Base-by-base conservation (phyloP, 2,329 filamentous ascomycete species). In the Fusarium sororula region DNA sequence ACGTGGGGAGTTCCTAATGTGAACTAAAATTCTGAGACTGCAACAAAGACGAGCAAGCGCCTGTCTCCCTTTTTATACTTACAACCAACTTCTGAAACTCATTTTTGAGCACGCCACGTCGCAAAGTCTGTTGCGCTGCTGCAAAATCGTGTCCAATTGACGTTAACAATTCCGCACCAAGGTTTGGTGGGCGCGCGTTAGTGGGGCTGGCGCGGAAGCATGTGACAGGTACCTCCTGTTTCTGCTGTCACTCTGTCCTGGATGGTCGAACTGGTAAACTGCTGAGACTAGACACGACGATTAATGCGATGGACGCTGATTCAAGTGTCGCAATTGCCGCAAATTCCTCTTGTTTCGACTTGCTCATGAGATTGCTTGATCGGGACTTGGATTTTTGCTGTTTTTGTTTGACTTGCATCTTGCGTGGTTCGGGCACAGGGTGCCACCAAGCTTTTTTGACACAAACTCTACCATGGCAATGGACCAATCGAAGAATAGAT, bases 351-450 rank as follows among this genome's bases (percentile, higher is more conserved):
- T 24, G 5, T 28, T 28, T 1, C 1, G 28, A 20, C 6, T 20
- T 37, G 8, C 1, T 24, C 14, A 13, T 4, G 18, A 12, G 18
- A 0, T 30, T n/a, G 13, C 6, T 26, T 24, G 28, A 6, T 1
- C 0, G 1, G 7, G 28, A 17, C 3, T 3, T 1, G 10, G 22
- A 37, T 9, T 42, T 35, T 44, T 18, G n/a, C 22, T 17, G 18
- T 7, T 44, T 56, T 37, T 61, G 6, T 39, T 39, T 8, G 12
- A 22, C 13, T 55, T 32, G 11, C 22, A 6, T 11, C n/a, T 20
- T n/a, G 18, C n/a, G 14, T 4, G 38, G 11, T 17, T 18, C 22
- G 14, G 18, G 26, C 18, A 4, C 11, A 5, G 9, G 14, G 9
- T 7, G 11, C 3, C 28, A 11, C 24, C 15, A 37, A n/a, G 20